Evolutionary conservation across 2,329 filamentous ascomycete species (phyloP), one percentile per base, ranked within the genome.

Genomic region (Chrysoporthe cubensis): DNA sequence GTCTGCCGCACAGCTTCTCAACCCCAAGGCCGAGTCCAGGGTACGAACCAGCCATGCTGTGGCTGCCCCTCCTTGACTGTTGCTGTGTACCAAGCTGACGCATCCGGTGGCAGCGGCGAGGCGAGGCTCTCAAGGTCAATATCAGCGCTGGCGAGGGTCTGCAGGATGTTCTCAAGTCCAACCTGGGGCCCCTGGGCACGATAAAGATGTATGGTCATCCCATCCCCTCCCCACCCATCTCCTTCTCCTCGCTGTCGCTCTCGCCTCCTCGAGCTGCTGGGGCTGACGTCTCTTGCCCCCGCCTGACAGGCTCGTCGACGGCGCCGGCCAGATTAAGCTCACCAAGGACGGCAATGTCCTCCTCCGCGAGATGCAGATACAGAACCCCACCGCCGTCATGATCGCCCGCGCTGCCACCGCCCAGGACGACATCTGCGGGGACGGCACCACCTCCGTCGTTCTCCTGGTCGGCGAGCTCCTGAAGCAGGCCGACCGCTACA

Each of bases 341-440:
- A 99, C 96, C 75, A 99, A 99, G 82, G 96, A 99, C 82, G 96
- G 96, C 78, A 97, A 97, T 76, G 95, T 98, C 70, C 84, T 91
- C 37, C 81, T 91, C 71, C 84, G 89, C 75, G 89, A 91, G 79
- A 91, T 91, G 88, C 94, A 98, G 89, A 98, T 98, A 78, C 95
- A 97, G 83, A 98, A 98, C 81, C 96, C 96, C 40, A 99, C 96
- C 46, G 96, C 96, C 72, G 96, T 96, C 71, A 91, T 91, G 88
- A 91, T 91, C 79, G 88, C 88, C 67, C 83, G 88, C 78, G 94
- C 95, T 75, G 96, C 96, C 67, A 99, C 96, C 48, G 96, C 96
- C 73, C 95, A 99, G 80, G 96, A 99, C 80, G 96, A 99, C 76
- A 99, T 99, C 75, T 97, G 93, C 74, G 96, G 96, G 76, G 96